phyloP scores from a whole-genome alignment of 1,284 basidiomycete species.

The Sanguinoderma infundibulare region DNA sequence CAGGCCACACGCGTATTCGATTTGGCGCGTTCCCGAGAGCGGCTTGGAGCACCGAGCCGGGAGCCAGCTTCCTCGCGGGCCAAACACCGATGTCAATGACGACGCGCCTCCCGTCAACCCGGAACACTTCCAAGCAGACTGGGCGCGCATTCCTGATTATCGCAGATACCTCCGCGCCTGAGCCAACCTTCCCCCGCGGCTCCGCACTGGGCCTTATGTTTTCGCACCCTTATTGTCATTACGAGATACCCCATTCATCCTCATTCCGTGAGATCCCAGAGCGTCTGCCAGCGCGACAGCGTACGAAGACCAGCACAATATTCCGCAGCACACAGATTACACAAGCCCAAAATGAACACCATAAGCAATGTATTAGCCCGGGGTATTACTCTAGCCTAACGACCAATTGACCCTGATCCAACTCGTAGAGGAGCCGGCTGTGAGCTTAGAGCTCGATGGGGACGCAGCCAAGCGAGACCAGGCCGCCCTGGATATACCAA shows the following conservation, averaged over 20 bases:
- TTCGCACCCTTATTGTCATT: too few species aligned
- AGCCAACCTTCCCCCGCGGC: not conserved
- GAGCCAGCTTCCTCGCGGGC: too few species aligned
- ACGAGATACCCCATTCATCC: not conserved
- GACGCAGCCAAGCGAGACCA: slow-evolving; percentile 28
- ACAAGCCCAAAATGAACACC: too few species aligned
- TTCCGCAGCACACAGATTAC: too few species aligned
- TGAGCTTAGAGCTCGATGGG: slow-evolving; percentile 27
- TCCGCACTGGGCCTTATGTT: not conserved
- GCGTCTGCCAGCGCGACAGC: too few species aligned
- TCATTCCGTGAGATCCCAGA: too few species aligned
- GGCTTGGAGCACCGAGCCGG: not conserved
- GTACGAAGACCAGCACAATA: too few species aligned
- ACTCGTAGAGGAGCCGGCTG: not conserved
- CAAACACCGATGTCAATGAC: not conserved
- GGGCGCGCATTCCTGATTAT: slow-evolving; percentile 7
- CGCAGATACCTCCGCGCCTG: not conserved
- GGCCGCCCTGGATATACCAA: slow-evolving; percentile 16
- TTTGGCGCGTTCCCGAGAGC: not conserved
- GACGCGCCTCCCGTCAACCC: not conserved
- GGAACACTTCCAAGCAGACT: slow-evolving; percentile 2
- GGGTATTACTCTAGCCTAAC: slow-evolving; percentile 10
- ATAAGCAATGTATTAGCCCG: not conserved
- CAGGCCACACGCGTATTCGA: not conserved
- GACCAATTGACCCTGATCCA: not conserved